A percentile compares a stretch with the other conserved stretches of the same genome.
phyloP scores from a whole-genome alignment of 805 yeast species.

The Candida palmyrensis region DNA sequence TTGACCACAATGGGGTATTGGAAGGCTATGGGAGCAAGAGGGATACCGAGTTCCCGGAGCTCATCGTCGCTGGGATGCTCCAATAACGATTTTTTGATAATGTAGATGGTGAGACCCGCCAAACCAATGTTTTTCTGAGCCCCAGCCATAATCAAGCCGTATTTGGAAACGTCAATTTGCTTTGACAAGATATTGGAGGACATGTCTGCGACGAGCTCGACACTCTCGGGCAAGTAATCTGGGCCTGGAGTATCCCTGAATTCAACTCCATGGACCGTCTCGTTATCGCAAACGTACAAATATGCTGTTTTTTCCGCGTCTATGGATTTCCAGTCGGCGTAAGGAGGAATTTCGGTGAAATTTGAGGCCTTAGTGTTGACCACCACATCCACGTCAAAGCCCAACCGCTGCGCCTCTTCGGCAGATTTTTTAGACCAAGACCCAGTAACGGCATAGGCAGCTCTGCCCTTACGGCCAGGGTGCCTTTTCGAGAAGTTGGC shows the following conservation, averaged over 20 bases:
- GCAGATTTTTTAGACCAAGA: conserved; percentile 87
- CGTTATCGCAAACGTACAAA: conserved; percentile 91
- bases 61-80: conserved; percentile 62
- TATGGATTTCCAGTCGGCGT: conserved; percentile 58
- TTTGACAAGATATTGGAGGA: conserved; percentile 89
- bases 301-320: conserved; percentile 55
- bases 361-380: conserved; percentile 58
- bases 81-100: conserved; percentile 75
- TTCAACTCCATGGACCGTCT: conserved; percentile 94
- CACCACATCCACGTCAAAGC: conserved; percentile 65
- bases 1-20: conserved; percentile 81
- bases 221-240: conserved; percentile 54
- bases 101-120: conserved; percentile 91
- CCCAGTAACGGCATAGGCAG: conserved; percentile 88
- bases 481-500: conserved; percentile 69
- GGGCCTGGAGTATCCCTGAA: conserved; percentile 50
- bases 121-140: conserved; percentile 98
- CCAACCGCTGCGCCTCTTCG: conserved; percentile 84
- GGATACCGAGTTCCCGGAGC: conserved; percentile 55
- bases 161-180: conserved; percentile 73
- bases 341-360: conserved; percentile 62
- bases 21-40: conserved; percentile 83
- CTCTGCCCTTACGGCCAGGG: conserved; percentile 72
- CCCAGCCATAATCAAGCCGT: conserved; percentile 91
- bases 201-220: conserved; percentile 89